phyloP scores from a whole-genome alignment of 176 grass and related monocot genomes.

The Luzula sylvatica region DNA sequence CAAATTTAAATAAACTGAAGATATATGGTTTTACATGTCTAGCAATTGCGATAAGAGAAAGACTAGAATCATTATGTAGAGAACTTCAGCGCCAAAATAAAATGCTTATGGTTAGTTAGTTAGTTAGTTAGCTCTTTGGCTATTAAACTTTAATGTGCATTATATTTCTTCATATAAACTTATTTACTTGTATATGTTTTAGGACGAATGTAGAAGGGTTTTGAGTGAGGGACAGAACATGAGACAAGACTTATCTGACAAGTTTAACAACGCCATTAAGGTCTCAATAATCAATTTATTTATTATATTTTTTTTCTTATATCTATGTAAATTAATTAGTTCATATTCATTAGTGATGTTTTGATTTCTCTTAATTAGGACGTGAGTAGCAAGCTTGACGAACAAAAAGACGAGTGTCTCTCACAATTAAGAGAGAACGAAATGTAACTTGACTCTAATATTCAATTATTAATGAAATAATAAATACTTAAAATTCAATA shows the following conservation, averaged over 20 bases:
- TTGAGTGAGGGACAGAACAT: constrained; percentile 78
- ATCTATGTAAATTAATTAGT: no score
- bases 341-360: constrained; percentile 1
- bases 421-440: constrained; percentile 82
- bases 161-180: constrained; percentile 19
- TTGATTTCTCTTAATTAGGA: constrained; percentile 34
- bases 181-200: constrained; percentile 31
- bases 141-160: constrained; percentile 17
- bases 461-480: no score
- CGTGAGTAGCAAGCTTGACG: constrained; percentile 71
- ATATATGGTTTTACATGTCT: constrained; percentile 25
- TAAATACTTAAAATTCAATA: no score
- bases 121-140: background rate
- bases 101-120: constrained; percentile 63
- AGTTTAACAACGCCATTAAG: constrained; percentile 93
- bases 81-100: constrained; percentile 95
- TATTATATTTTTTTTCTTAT: background rate
- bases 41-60: constrained; percentile 79
- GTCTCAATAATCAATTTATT: constrained; percentile 21
- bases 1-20: no score
- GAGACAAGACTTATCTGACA: constrained; percentile 68
- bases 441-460: constrained; percentile 48
- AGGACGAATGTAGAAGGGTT: constrained; percentile 76
- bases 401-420: constrained; percentile 81
- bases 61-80: constrained; percentile 82